Evolutionary conservation across 192 early-diverging fungal species (phyloP).

Genomic region (Podila verticillata): DNA sequence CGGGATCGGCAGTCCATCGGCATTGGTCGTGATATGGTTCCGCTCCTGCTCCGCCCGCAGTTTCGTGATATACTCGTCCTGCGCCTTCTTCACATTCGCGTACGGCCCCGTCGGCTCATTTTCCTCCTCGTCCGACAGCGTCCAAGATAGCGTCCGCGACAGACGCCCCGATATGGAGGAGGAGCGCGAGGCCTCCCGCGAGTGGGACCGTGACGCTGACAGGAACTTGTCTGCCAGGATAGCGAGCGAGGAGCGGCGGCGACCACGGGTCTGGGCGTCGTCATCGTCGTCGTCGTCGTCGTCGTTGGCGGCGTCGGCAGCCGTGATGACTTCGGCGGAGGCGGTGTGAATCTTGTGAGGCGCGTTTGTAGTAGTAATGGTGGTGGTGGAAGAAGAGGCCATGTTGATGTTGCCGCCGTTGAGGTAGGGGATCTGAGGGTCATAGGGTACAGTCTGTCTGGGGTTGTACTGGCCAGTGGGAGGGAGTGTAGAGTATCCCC

Average conservation of each 20-base stretch:
- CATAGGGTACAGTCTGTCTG: background rate
- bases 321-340: conserved; percentile 2
- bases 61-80: conserved; percentile 7
- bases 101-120: conserved; percentile 1
- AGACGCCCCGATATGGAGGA: conserved; percentile 12
- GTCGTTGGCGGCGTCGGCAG: conserved; percentile 7
- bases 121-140: background rate
- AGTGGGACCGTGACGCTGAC: conserved; percentile 8
- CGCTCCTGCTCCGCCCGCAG: conserved; percentile 16
- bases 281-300: conserved; percentile 1
- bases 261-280: background rate
- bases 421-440: background rate
- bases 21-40: conserved; percentile 8
- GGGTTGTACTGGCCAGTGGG: background rate
- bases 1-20: conserved; percentile 9
- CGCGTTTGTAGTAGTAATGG: background rate
- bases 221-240: conserved; percentile 14
- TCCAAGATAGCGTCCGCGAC: conserved; percentile 13
- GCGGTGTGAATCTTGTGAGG: conserved; percentile 10
- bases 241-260: conserved; percentile 20
- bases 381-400: background rate
- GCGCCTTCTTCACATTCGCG: conserved; percentile 15
- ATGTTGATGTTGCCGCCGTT: background rate
- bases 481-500: background rate
- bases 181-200: background rate